phyloP scores from a whole-genome alignment of 2,329 filamentous ascomycete species.

The Sclerotinia minor region DNA sequence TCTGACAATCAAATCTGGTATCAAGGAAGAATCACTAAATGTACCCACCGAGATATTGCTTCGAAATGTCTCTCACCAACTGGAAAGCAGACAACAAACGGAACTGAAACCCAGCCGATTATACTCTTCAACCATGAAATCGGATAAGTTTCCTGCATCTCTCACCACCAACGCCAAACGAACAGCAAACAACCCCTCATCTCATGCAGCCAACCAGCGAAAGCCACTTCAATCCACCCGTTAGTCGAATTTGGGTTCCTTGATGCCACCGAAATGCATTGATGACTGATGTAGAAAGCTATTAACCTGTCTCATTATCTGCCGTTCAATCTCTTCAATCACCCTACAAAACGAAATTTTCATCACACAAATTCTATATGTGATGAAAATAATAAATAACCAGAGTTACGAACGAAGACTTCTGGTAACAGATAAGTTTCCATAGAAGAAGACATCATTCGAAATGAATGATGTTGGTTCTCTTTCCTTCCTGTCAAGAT shows the following conservation, averaged over 20 bases:
- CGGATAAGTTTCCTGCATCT: not conserved
- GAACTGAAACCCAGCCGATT: not conserved
- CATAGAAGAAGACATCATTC: too few relatives aligned
- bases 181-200: not conserved
- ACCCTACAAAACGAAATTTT: not conserved
- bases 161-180: not conserved
- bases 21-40: not conserved
- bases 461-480: too few relatives aligned
- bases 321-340: not conserved
- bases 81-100: not conserved
- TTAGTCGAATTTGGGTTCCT: not conserved
- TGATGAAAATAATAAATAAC: not conserved
- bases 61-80: not conserved
- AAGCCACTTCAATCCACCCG: not conserved
- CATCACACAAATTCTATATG: not conserved
- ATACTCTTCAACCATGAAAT: not conserved
- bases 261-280: not conserved
- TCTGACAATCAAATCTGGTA: too few relatives aligned
- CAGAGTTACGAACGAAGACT: not conserved
- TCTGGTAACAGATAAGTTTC: too few relatives aligned
- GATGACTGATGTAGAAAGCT: not conserved
- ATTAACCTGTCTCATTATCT: too few relatives aligned
- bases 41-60: too few relatives aligned
- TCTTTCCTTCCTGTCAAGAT: too few relatives aligned
- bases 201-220: not conserved